Evolutionary conservation across 257 asterid genomes (phyloP).

Genomic region (Jaltomata sinuosa): DNA sequence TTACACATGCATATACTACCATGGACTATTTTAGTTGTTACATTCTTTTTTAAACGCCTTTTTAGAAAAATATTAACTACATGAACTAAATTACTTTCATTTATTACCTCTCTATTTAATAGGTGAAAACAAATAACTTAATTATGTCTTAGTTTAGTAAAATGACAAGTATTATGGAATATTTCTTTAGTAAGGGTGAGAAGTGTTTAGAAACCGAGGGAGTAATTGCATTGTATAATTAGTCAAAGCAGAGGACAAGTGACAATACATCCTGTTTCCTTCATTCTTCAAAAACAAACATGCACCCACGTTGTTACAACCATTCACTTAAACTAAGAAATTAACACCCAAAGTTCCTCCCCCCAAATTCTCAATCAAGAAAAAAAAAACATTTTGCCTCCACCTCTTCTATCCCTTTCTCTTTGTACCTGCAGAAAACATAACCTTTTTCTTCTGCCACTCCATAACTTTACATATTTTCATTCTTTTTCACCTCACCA

Average conservation of each 20-base stretch:
- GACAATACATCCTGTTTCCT: neutral
- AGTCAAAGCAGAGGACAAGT: neutral
- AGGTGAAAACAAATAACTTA: too few relatives aligned
- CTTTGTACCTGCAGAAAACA: neutral
- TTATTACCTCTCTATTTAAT: too few relatives aligned
- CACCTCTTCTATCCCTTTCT: neutral
- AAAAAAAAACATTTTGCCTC: neutral
- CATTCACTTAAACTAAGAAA: constrained; percentile 1
- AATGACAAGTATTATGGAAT: too few relatives aligned
- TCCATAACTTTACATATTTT: neutral
- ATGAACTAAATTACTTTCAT: too few relatives aligned
- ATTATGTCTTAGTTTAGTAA: too few relatives aligned
- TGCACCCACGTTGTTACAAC: constrained; percentile 26
- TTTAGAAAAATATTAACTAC: too few relatives aligned
- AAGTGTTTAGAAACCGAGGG: too few relatives aligned
- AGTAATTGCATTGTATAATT: neutral
- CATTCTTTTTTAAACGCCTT: too few relatives aligned
- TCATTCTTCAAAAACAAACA: constrained; percentile 8
- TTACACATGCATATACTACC: neutral
- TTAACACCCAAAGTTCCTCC: neutral
- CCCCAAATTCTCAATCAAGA: neutral
- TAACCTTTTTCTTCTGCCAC: neutral
- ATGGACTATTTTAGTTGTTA: too few relatives aligned
- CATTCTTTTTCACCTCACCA: neutral
- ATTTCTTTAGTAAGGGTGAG: too few relatives aligned